These are phyloP conservation scores for Capronia coronata DNA, from an alignment of 2,329 filamentous ascomycete species.

Conservation along the genomic window DNA sequence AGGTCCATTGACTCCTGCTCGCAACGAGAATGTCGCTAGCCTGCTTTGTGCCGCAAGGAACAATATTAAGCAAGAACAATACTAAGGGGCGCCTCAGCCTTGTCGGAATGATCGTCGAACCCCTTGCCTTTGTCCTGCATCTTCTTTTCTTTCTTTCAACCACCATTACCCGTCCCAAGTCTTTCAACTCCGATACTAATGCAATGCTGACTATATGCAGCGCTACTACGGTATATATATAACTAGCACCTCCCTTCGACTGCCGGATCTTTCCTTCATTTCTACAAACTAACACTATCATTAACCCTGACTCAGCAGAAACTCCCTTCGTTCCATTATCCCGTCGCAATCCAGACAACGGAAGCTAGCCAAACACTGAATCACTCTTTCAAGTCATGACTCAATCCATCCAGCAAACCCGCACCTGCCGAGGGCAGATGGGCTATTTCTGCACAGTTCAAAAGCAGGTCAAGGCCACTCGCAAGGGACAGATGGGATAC, in stretches of 20 bases:
- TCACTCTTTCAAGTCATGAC: not conserved
- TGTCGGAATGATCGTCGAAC: not conserved
- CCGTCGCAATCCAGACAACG: not conserved
- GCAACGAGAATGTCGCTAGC: not conserved
- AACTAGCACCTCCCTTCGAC: not conserved
- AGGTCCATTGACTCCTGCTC: not conserved
- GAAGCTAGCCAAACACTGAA: not conserved
- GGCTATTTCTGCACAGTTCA: slow-evolving; percentile 11
- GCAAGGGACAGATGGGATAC: slow-evolving; percentile 3
- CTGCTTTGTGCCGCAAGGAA: slow-evolving; percentile 16
- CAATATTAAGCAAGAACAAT: slow-evolving; percentile 27
- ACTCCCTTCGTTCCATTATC: slow-evolving; percentile 6
- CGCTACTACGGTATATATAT: not conserved
- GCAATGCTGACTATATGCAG: not conserved
- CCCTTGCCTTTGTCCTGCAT: slow-evolving; percentile 1
- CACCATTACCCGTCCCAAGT: not conserved
- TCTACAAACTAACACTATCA: slow-evolving; percentile 2
- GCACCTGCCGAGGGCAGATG: slow-evolving; percentile 1
- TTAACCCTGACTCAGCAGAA: slow-evolving; percentile 8
- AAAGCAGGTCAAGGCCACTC: slow-evolving; percentile 2
- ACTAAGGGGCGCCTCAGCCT: slow-evolving; percentile 22
- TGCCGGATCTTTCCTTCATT: not conserved
- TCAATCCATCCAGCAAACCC: not conserved
- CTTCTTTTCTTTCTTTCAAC: not conserved
- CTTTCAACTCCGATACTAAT: not conserved